Percentiles rank a stretch among this genome's conserved stretches.
phyloP scores from a whole-genome alignment of 352 stramenopile species.

The Phytophthora cryptogea region DNA sequence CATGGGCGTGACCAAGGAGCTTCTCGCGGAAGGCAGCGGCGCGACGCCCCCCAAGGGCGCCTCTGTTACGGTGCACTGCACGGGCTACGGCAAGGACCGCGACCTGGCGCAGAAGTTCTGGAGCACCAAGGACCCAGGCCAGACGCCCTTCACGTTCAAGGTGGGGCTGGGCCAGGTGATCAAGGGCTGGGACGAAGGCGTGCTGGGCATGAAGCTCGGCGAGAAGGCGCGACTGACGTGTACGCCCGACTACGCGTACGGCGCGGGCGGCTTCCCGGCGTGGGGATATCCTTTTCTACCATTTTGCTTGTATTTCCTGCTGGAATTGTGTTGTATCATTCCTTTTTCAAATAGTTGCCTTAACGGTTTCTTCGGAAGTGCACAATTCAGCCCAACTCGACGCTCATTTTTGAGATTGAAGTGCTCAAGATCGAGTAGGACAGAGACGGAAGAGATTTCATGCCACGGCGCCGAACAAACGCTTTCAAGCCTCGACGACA shows the following conservation, averaged over 20 bases:
- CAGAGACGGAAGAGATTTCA: not conserved
- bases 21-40: slow-evolving; percentile 60
- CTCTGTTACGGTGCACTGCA: slow-evolving; percentile 85
- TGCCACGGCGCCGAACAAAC: not conserved
- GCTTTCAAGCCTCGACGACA: slow-evolving; percentile 3
- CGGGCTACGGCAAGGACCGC: slow-evolving; percentile 76
- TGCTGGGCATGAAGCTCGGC: slow-evolving; percentile 86
- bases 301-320: slow-evolving; percentile 16
- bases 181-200: slow-evolving; percentile 95
- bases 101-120: slow-evolving; percentile 92
- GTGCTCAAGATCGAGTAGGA: slow-evolving; percentile 81
- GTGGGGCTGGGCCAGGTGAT: slow-evolving; percentile 95
- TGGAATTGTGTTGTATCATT: not conserved
- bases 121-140: slow-evolving; percentile 95
- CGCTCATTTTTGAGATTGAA: slow-evolving; percentile 93
- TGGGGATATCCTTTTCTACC: slow-evolving; percentile 89
- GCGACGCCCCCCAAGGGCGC: slow-evolving; percentile 56
- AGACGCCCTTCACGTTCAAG: slow-evolving; percentile 93
- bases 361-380: slow-evolving; percentile 38
- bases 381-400: slow-evolving; percentile 93
- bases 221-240: slow-evolving; percentile 93
- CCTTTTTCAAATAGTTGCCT: slow-evolving; percentile 30
- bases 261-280: slow-evolving; percentile 88
- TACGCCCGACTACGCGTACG: slow-evolving; percentile 96
- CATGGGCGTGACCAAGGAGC: slow-evolving; percentile 74